phyloP scores from a whole-genome alignment of 202 grass and related monocot genomes.

The Dendrocalamus latiflorus region DNA sequence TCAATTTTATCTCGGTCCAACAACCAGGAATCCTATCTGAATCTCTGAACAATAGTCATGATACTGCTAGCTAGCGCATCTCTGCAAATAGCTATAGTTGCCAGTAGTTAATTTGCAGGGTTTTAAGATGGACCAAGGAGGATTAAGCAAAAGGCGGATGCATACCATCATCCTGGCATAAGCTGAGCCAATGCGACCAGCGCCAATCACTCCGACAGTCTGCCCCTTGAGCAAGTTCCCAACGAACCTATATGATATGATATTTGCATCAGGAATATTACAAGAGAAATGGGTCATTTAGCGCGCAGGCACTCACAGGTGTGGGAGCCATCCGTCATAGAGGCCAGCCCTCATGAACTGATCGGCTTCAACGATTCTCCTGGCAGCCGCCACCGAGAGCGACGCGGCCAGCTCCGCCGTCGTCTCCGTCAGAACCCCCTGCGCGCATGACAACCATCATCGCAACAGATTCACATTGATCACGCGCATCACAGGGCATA shows the following conservation, averaged over 20 bases:
- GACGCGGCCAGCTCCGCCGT: constrained; percentile 80
- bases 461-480: no score
- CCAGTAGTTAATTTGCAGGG: background rate
- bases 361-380: constrained; percentile 87
- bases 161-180: constrained; percentile 94
- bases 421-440: constrained; percentile 86
- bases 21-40: background rate
- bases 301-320: no score
- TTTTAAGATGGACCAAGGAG: no score
- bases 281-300: no score
- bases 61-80: background rate
- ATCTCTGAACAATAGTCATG: background rate
- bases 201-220: constrained; percentile 89
- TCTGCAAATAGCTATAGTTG: background rate
- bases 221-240: constrained; percentile 87
- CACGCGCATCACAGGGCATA: no score
- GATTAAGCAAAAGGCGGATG: no score
- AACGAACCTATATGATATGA: no score
- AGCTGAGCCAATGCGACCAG: constrained; percentile 87
- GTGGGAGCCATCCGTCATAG: constrained; percentile 88
- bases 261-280: no score
- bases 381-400: constrained; percentile 57
- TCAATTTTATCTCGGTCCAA: background rate
- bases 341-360: constrained; percentile 85
- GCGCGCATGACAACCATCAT: background rate